Base-by-base conservation (phyloP, 2,329 filamentous ascomycete genomes). In the Cyphellophora europaea region DNA sequence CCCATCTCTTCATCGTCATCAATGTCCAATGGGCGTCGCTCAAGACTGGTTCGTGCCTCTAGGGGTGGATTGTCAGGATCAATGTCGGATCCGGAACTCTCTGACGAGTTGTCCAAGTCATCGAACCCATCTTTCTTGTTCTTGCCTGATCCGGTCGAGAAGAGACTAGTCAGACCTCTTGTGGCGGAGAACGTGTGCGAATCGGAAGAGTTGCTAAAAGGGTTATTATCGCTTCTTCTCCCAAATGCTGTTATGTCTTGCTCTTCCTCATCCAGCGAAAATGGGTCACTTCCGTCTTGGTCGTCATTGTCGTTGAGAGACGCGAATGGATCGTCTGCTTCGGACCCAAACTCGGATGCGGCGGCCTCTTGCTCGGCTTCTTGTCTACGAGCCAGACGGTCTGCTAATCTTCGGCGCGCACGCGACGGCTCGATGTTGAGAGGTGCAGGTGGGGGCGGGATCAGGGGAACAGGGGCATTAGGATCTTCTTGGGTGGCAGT, bases 381-480 rank as follows among this genome's bases (percentile, higher is more conserved):
- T 5, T 67, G 61, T 45, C 78, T 75, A 46, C 85, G 82, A 2
- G 84, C 75, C 51, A 96, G 70, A 10, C 88, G 77, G 10, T 84
- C 83, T n/a, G 87, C 88, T n/a, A 96, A 73, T 57, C 93, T 86
- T 36, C 86, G 71, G 33, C 89, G 77, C 5, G 89, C 89, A 34
- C 89, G 77, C 5, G 86, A 93, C 2, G 89, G 88, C 1, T 83
- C 79, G 21, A 89, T 78, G 55, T 89, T 91, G 51, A 94, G 67
- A 10, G 87, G 85, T 19, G 83, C 79, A 14, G 77, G 82, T n/a
- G 81, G 80, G 1, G 62, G 61, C 36, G 47, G 48, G 19, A 65
- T 48, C 28, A 65, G 61, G 11, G 57, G 65, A 44, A 59, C 62
- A 33, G 55, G 62, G 44, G 44, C 44, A 57, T 74, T 67, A 58